Base-by-base conservation (phyloP, 495 filamentous ascomycete species). In the Penicillium taxi region DNA sequence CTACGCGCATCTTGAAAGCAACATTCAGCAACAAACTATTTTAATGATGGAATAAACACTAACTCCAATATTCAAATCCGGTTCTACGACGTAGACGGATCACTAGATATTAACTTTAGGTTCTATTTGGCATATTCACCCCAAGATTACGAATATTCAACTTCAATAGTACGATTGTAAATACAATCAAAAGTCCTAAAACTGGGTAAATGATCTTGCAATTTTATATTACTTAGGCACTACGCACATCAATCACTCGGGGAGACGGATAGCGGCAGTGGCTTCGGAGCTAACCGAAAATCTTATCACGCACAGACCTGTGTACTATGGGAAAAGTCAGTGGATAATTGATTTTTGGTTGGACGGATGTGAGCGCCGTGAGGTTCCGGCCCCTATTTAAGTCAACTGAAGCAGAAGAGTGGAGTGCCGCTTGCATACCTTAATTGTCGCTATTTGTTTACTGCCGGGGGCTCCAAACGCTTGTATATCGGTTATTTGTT, bases 191-290 rank as follows among this genome's bases (percentile, higher is more conserved):
- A 37, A 2, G 11, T 11, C 14, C 6, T 36, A 5, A 12, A 21
- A 8, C 29, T 16, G 26, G 15, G 26, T n/a, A n/a, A n/a, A n/a
- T n/a, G n/a, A n/a, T n/a, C n/a, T n/a, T n/a, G n/a, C n/a, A n/a
- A n/a, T n/a, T 30, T n/a, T 22, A 11, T 22, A 13, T 28, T 28
- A 28, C 26, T 9, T 28, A 28, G n/a, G 26, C 11, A 13, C 15
- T 12, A 9, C 26, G 9, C 22, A 20, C 18, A 22, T 5, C 12
- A 5, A 12, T 2, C 24, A 9, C 13, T 37, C 18, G 16, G 30
- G 26, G 21, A 21, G 33, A 25, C 36, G 46, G 40, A 32, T 46
- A 34, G 30, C 43, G 52, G 49, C 33, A 45, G 49, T 53, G 45
- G 45, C 41, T 53, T 47, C 45, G 49, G 46, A 17, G 35, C 43